phyloP scores from a whole-genome alignment of 163 green algal genomes.

The Scenedesmus sp. region DNA sequence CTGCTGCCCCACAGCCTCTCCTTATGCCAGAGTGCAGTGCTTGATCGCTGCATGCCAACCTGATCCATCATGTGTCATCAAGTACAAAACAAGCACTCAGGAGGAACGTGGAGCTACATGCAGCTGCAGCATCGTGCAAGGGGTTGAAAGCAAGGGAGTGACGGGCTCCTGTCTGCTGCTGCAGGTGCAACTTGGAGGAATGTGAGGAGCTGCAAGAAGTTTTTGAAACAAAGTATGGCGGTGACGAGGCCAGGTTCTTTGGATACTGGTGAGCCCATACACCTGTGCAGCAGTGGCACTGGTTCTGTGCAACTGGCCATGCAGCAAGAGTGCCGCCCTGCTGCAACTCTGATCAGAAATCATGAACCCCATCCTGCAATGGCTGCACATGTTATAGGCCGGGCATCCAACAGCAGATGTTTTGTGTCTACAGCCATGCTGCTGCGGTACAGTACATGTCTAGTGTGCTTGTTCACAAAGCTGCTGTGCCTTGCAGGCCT shows the following conservation, averaged over 20 bases:
- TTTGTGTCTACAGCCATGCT: neutral
- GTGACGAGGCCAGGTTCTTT: neutral
- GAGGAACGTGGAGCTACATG: too few species aligned
- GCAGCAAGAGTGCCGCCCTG: neutral
- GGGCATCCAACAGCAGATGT: neutral
- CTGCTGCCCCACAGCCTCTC: too few species aligned
- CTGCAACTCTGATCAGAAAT: neutral
- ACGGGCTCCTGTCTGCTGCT: too few species aligned
- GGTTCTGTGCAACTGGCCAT: neutral
- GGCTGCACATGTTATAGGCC: neutral
- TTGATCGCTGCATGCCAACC: too few species aligned
- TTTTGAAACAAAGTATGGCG: neutral
- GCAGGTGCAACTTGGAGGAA: neutral
- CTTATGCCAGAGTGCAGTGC: too few species aligned
- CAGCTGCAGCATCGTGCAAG: too few species aligned
- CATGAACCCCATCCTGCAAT: neutral
- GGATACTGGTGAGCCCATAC: neutral
- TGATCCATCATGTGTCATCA: too few species aligned
- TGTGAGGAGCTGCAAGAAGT: neutral
- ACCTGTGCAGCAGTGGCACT: neutral
- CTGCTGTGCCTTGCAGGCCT: neutral
- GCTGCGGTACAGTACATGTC: neutral
- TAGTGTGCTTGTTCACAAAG: too few species aligned
- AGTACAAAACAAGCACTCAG: too few species aligned
- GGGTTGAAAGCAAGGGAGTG: too few species aligned